These are phyloP conservation scores for Exserohilum turcica DNA, from an alignment of 2,329 filamentous ascomycete species.

Conservation along the genomic window DNA sequence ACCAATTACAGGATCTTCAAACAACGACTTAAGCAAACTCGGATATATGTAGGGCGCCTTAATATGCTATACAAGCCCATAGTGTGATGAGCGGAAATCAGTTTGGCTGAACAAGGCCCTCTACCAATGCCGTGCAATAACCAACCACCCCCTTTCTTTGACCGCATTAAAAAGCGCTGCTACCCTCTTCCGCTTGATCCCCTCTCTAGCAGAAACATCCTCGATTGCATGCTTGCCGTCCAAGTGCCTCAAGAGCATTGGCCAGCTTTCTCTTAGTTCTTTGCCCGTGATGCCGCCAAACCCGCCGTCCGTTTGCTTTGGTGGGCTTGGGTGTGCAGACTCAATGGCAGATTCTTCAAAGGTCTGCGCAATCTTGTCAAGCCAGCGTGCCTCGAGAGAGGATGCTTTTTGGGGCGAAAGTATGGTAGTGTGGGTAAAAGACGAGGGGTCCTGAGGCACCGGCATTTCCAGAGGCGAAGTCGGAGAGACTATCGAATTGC, in stretches of 20 bases:
- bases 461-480: conserved; percentile 25
- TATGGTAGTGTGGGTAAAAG: conserved; percentile 55
- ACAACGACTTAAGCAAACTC: no score
- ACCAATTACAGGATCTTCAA: no score
- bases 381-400: conserved; percentile 75
- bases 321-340: conserved; percentile 28
- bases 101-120: not conserved
- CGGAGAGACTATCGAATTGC: conserved; percentile 20
- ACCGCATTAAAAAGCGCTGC: conserved; percentile 64
- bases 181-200: conserved; percentile 76
- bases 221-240: conserved; percentile 86
- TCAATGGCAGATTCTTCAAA: conserved; percentile 49
- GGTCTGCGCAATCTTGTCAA: conserved; percentile 51
- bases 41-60: no score
- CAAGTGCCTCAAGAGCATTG: conserved; percentile 79
- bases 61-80: not conserved
- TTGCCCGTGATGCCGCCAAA: conserved; percentile 27
- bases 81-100: not conserved
- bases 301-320: conserved; percentile 24
- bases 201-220: conserved; percentile 82
- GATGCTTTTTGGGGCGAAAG: conserved; percentile 79
- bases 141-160: conserved; percentile 68
- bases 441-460: conserved; percentile 23
- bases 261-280: conserved; percentile 68
- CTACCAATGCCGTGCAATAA: conserved; percentile 49